A percentile compares a stretch with the other conserved stretches of the same genome.
Evolutionary conservation across 805 yeast species (phyloP).

Genomic region (Cyberlindnera subsufficiens): DNA sequence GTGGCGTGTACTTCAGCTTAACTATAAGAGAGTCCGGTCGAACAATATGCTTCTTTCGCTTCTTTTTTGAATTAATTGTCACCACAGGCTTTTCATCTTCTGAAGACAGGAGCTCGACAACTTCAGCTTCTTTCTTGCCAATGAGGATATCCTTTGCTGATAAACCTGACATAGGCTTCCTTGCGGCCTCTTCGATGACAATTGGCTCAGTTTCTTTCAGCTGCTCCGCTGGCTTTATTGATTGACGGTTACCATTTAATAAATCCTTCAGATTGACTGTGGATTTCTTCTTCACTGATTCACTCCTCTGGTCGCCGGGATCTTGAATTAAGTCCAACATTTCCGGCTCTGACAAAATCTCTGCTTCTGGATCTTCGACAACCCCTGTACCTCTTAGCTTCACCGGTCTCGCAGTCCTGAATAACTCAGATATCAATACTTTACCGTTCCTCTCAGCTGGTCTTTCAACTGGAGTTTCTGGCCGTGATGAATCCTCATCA

Average conservation of each 20-base stretch:
- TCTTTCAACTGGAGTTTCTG: neutral
- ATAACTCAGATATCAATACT: slow-evolving; percentile 10
- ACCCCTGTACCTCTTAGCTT: neutral
- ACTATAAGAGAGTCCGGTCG: slow-evolving; percentile 6
- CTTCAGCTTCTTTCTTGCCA: slow-evolving; percentile 4
- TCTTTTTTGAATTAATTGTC: neutral
- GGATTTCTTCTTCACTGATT: neutral
- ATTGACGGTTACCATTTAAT: slow-evolving; percentile 4
- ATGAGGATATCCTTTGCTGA: slow-evolving; percentile 14
- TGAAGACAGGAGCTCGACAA: slow-evolving; percentile 12
- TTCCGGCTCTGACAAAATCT: neutral
- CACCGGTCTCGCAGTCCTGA: slow-evolving; percentile 7
- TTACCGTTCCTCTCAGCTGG: slow-evolving; percentile 1
- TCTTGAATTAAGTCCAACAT: too few species aligned
- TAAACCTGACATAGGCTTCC: slow-evolving; percentile 6
- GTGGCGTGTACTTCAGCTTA: slow-evolving; percentile 16
- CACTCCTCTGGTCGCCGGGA: too few species aligned
- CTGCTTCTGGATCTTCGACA: neutral
- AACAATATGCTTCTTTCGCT: slow-evolving; percentile 3
- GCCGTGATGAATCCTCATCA: slow-evolving; percentile 7
- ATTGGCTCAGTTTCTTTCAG: neutral
- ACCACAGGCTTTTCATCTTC: slow-evolving; percentile 5
- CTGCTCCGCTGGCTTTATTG: neutral
- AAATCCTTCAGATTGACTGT: slow-evolving; percentile 3
- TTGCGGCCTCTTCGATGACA: neutral